Percentiles rank a stretch among this genome's conserved stretches.
phyloP scores from a whole-genome alignment of 768 basidiomycete species.

The Filobasidium wieringae region DNA sequence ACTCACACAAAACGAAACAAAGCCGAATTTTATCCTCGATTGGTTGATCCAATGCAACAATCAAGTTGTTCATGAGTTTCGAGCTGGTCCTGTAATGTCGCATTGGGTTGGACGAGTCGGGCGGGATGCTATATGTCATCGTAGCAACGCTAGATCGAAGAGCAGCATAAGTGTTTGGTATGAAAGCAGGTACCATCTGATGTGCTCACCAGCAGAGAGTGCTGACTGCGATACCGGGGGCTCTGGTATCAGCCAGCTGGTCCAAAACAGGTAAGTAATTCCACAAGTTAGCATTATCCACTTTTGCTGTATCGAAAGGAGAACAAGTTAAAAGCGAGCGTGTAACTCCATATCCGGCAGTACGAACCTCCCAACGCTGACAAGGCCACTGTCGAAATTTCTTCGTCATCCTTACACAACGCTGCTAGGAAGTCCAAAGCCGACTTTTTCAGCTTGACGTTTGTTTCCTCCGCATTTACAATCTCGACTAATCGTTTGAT shows the following conservation, averaged over 20 bases:
- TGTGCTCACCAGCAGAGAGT: conserved; percentile 32
- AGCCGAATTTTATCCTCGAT: conserved; percentile 50
- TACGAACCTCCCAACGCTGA: too few relatives aligned
- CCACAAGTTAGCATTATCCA: too few relatives aligned
- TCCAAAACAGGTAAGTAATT: neutral
- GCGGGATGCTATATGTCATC: neutral
- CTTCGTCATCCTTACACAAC: conserved; percentile 24
- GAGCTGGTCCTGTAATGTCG: neutral
- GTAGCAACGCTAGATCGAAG: neutral
- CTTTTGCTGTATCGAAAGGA: too few relatives aligned
- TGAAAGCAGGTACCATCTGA: too few relatives aligned
- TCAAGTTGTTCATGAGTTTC: neutral
- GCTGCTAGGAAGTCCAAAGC: conserved; percentile 31
- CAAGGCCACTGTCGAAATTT: conserved; percentile 14
- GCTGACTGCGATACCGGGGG: conserved; percentile 22
- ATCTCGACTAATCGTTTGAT: neutral
- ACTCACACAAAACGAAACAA: conserved; percentile 45
- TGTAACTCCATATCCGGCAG: too few relatives aligned
- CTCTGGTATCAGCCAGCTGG: neutral
- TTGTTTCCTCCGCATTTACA: neutral
- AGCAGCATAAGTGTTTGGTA: too few relatives aligned
- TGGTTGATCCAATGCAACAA: neutral
- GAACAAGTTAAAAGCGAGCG: too few relatives aligned
- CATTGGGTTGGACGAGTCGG: neutral
- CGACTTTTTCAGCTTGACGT: conserved; percentile 26